Conservation (phyloP, 163 green algal species). For the Coccomyxa subellipsoidea region DNA sequence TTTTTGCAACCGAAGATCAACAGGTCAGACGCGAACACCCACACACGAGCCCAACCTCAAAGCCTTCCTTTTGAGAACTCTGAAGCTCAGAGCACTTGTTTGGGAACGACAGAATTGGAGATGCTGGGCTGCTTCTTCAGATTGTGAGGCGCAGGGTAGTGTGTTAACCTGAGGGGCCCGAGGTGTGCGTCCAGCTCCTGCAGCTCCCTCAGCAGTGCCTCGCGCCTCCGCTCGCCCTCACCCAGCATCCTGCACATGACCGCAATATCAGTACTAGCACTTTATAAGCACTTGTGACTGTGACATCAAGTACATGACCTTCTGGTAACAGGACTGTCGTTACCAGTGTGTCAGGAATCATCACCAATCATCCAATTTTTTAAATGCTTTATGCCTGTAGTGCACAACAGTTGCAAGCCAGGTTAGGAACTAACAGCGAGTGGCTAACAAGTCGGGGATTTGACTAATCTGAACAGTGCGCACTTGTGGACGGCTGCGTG, state of each 20-base stretch:
- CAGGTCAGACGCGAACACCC: too few relatives aligned
- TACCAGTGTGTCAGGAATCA: not conserved
- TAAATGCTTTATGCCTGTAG: too few relatives aligned
- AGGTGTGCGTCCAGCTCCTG: not conserved
- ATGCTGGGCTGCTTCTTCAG: too few relatives aligned
- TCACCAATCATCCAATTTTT: too few relatives aligned
- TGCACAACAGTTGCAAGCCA: too few relatives aligned
- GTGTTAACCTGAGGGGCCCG: not conserved
- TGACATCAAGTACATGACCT: not conserved
- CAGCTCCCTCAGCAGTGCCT: conserved; percentile 1
- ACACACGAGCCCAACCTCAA: too few relatives aligned
- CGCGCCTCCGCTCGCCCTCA: not conserved
- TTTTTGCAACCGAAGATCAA: too few relatives aligned
- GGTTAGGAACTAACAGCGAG: not conserved
- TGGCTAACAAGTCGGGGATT: too few relatives aligned
- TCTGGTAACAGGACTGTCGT: not conserved
- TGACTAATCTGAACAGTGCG: not conserved
- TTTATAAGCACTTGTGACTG: not conserved
- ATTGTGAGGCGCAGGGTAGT: not conserved
- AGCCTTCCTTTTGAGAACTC: too few relatives aligned
- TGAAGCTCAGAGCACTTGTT: too few relatives aligned
- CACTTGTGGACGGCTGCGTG: not conserved
- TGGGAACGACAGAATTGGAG: too few relatives aligned
- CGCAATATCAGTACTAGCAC: not conserved
- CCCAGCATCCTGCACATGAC: not conserved